A percentile compares a stretch with the other conserved stretches of the same genome.
These are phyloP conservation scores for Phytophthora meadii DNA, from an alignment of 352 stramenopile species.

Conservation along the genomic window DNA sequence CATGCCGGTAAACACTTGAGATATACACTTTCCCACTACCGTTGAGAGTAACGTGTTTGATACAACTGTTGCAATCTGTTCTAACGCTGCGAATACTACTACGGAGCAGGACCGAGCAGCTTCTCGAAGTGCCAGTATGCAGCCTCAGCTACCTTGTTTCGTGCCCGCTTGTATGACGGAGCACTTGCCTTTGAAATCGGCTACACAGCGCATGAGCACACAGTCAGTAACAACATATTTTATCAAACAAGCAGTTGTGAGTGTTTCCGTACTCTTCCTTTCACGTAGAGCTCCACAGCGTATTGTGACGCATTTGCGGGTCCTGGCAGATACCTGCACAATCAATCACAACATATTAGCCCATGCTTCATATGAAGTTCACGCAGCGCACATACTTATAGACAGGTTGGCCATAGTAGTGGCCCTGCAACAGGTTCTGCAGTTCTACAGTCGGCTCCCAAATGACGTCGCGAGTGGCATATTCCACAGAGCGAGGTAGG, in stretches of 20 bases:
- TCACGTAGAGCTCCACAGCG: slow-evolving; percentile 68
- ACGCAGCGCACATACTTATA: slow-evolving; percentile 54
- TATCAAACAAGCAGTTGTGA: neutral
- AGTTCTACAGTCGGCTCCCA: slow-evolving; percentile 72
- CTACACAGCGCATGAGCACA: slow-evolving; percentile 24
- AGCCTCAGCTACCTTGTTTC: slow-evolving; percentile 56
- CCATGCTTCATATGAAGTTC: slow-evolving; percentile 7
- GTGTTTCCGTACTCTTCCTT: slow-evolving; percentile 53
- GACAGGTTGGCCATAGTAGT: slow-evolving; percentile 65
- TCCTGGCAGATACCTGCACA: slow-evolving; percentile 64
- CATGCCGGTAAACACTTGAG: slow-evolving; percentile 19
- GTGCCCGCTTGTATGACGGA: slow-evolving; percentile 69
- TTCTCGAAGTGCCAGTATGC: slow-evolving; percentile 59
- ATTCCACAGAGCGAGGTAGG: slow-evolving; percentile 59
- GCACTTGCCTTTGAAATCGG: slow-evolving; percentile 53
- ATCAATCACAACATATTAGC: neutral
- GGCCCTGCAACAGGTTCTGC: slow-evolving; percentile 72
- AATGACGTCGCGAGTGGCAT: slow-evolving; percentile 57
- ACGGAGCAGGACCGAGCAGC: slow-evolving; percentile 32
- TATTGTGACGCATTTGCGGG: slow-evolving; percentile 51
- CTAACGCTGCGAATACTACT: neutral
- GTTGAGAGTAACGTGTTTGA: too few species aligned
- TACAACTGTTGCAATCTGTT: too few species aligned
- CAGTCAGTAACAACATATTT: too few species aligned
- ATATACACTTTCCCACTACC: slow-evolving; percentile 13